Percentiles rank a stretch among this genome's conserved stretches.
phyloP scores from a whole-genome alignment of 805 yeast genomes.

The Suhomyces tanzawaensis region DNA sequence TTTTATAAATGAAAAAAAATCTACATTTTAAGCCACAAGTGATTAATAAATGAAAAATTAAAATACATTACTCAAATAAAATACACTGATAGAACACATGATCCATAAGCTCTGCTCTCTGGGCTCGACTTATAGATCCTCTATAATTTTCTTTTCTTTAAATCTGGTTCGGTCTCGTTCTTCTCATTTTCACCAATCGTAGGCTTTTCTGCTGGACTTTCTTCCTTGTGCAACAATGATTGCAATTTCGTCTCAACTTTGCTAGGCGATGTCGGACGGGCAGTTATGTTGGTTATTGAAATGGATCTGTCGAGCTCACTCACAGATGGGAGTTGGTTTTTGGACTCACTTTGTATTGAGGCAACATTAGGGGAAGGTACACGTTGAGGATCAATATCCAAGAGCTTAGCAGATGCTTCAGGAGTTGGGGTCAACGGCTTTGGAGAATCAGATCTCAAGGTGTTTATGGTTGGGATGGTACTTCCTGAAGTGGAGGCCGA shows the following conservation, averaged over 20 bases:
- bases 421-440: background rate
- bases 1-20: too few species aligned
- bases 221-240: conserved; percentile 1
- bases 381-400: background rate
- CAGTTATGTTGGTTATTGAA: background rate
- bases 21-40: too few species aligned
- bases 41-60: too few species aligned
- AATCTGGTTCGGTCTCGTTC: conserved; percentile 5
- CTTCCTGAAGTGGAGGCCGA: conserved; percentile 3
- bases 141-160: conserved; percentile 10
- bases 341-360: conserved; percentile 2
- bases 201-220: background rate
- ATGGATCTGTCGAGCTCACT: conserved; percentile 35
- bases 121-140: too few species aligned
- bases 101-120: too few species aligned
- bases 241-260: conserved; percentile 2
- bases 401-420: background rate
- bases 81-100: too few species aligned
- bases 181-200: background rate
- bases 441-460: background rate
- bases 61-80: too few species aligned
- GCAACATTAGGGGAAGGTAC: background rate
- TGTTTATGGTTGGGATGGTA: conserved; percentile 2
- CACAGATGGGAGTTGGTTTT: conserved; percentile 33
- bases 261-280: background rate